Percentiles rank a stretch among this genome's conserved stretches.
phyloP scores from a whole-genome alignment of 1,284 basidiomycete genomes.

The Cryptococcus hybrid region DNA sequence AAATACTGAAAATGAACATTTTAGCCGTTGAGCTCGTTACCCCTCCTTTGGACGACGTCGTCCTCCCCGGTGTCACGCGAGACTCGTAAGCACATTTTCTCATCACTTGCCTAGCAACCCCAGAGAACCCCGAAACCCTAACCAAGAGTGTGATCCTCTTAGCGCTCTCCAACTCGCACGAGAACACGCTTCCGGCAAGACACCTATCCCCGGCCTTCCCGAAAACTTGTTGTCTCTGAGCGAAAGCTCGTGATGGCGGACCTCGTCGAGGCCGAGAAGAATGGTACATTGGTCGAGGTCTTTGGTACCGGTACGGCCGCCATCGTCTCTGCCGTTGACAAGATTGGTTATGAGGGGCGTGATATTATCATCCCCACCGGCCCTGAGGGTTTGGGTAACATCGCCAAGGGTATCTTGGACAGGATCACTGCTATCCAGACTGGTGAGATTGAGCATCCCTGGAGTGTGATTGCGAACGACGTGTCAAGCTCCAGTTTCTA shows the following conservation, averaged over 20 bases:
- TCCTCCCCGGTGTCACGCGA: conserved; percentile 93
- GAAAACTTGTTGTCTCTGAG: conserved; percentile 72
- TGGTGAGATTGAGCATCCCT: conserved; percentile 76
- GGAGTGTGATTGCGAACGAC: conserved; percentile 55
- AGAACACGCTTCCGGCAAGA: conserved; percentile 64
- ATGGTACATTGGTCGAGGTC: conserved; percentile 78
- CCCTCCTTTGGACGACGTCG: conserved; percentile 90
- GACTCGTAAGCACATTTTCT: conserved; percentile 58
- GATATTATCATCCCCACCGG: conserved; percentile 84
- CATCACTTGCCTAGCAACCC: neutral
- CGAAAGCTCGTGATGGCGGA: conserved; percentile 87
- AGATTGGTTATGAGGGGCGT: conserved; percentile 80
- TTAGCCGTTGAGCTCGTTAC: conserved; percentile 76
- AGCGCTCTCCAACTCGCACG: conserved; percentile 59
- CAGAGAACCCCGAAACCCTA: neutral
- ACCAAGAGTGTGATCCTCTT: neutral
- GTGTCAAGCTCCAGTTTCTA: neutral
- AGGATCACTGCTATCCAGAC: conserved; percentile 88
- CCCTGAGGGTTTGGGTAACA: conserved; percentile 79
- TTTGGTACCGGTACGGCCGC: conserved; percentile 95
- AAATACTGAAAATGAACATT: neutral
- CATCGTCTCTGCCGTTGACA: conserved; percentile 76
- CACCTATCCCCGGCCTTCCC: conserved; percentile 61
- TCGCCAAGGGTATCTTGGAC: conserved; percentile 78
- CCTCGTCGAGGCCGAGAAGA: conserved; percentile 67